Base-by-base conservation (phyloP, 2,329 filamentous ascomycete species). In the Sarocladium brachiariae region DNA sequence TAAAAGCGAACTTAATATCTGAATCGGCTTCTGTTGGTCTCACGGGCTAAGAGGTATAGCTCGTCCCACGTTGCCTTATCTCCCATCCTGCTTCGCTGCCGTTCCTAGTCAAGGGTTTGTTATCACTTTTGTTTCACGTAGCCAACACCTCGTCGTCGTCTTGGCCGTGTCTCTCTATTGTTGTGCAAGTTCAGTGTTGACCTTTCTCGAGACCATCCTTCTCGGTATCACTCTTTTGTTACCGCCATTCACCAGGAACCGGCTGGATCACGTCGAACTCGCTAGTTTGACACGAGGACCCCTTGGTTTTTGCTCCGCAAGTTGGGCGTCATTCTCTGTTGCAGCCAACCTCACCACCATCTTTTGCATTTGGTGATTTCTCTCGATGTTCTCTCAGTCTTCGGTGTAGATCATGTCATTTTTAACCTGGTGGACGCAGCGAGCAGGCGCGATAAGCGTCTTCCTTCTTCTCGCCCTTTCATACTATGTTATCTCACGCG, bases 391-490 rank as follows among this genome's bases (percentile, higher is more conserved):
- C 16, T 5, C 25, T 19, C 10, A 34, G 34, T 16, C 30, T n/a
- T 13, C 6, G 10, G 10, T 39, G 34, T 21, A 23, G 30, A 57
- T 34, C 53, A 81, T 81, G 78, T 71, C 74, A 53, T 57, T 80
- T 55, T 75, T 81, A 58, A 60, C 59, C 33, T 82, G 78, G 78
- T 73, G 70, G 54, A 70, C 75, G 56, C 72, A 72, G 59, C 71
- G 78, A 56, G 71, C 70, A 27, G 78, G 77, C 52, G 78, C 78
- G 50, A 59, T 82, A 54, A 77, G 74, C 56, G 77, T 80, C 70
- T 61, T 81, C 23, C 61, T 62, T 34, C 63, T 78, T 50, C 55
- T 76, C 51, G 59, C 58, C 35, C 70, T 82, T 51, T 75, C 72
- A 58, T 80, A 75, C 64, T 80, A 70, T 68, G 77, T 80, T 38